phyloP scores from a whole-genome alignment of 129 eudicot genomes.

The Helianthus tuberosus region DNA sequence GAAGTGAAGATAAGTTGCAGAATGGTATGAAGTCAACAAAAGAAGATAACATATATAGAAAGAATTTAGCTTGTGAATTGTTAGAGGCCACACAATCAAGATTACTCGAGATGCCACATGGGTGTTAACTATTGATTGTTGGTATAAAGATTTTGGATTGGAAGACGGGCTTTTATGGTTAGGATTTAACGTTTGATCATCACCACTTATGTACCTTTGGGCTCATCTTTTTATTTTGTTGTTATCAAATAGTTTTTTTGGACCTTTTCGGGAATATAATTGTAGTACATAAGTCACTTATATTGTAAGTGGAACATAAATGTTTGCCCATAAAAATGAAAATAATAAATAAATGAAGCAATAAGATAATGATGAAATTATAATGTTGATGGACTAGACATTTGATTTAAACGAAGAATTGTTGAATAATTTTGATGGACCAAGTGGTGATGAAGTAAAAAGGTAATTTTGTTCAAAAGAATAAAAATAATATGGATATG shows the following conservation, averaged over 20 bases:
- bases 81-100: constrained; percentile 75
- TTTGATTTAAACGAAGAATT: too few relatives aligned
- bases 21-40: constrained; percentile 18
- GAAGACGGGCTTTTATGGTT: constrained; percentile 27
- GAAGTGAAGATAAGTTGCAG: constrained; percentile 10
- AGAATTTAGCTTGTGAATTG: constrained; percentile 41
- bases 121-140: constrained; percentile 29
- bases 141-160: constrained; percentile 13
- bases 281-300: not conserved
- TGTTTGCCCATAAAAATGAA: not conserved
- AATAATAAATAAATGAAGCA: not conserved
- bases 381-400: too few relatives aligned
- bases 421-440: too few relatives aligned
- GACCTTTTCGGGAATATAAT: constrained; percentile 23
- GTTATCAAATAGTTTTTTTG: constrained; percentile 24
- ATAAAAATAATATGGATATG: too few relatives aligned
- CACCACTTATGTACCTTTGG: constrained; percentile 23
- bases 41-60: constrained; percentile 21
- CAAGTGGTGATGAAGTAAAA: too few relatives aligned
- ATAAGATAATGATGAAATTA: not conserved
- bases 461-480: too few relatives aligned
- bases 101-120: constrained; percentile 65
- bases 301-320: not conserved
- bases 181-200: constrained; percentile 26
- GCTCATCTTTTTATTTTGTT: constrained; percentile 15